Conservation (phyloP, 2,329 filamentous ascomycete species). For the Fusarium nodosum region DNA sequence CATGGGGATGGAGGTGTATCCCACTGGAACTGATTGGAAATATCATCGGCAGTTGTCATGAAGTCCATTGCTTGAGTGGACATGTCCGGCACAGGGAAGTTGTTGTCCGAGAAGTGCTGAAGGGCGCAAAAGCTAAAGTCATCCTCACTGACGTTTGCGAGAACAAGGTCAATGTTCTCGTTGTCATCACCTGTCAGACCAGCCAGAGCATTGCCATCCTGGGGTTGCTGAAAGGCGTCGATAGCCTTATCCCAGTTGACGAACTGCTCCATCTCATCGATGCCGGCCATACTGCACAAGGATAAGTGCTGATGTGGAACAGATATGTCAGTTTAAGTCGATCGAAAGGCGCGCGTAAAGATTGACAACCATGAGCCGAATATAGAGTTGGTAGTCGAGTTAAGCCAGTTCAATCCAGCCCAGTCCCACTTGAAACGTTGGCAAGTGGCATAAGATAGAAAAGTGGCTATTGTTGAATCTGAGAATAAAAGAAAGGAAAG, state of each 20-base stretch:
- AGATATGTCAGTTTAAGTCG: slow-evolving; percentile 39
- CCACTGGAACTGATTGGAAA: slow-evolving; percentile 50
- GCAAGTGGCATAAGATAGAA: slow-evolving; percentile 23
- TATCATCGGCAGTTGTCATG: slow-evolving; percentile 34
- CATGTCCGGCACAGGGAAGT: slow-evolving; percentile 51
- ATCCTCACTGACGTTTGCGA: slow-evolving; percentile 69
- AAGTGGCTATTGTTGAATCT: slow-evolving; percentile 17
- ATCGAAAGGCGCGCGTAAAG: slow-evolving; percentile 44
- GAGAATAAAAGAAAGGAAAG: slow-evolving; percentile 27
- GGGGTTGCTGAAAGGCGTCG: slow-evolving; percentile 54
- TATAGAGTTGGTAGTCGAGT: slow-evolving; percentile 14
- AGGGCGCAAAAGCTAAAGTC: slow-evolving; percentile 72
- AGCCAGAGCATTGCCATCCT: slow-evolving; percentile 53
- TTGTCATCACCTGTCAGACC: slow-evolving; percentile 53
- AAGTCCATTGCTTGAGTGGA: slow-evolving; percentile 52
- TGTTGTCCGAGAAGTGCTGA: slow-evolving; percentile 66
- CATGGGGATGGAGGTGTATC: slow-evolving; percentile 65
- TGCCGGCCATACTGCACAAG: slow-evolving; percentile 51
- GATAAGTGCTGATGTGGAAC: slow-evolving; percentile 28
- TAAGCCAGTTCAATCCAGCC: slow-evolving; percentile 7
- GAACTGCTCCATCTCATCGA: slow-evolving; percentile 72
- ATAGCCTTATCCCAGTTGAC: slow-evolving; percentile 72
- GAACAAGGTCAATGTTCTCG: slow-evolving; percentile 65
- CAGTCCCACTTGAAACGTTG: slow-evolving; percentile 30
- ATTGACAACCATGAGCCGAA: slow-evolving; percentile 32